Evolutionary conservation across 768 basidiomycete species (phyloP).

Genomic region (Roridomyces roridus): DNA sequence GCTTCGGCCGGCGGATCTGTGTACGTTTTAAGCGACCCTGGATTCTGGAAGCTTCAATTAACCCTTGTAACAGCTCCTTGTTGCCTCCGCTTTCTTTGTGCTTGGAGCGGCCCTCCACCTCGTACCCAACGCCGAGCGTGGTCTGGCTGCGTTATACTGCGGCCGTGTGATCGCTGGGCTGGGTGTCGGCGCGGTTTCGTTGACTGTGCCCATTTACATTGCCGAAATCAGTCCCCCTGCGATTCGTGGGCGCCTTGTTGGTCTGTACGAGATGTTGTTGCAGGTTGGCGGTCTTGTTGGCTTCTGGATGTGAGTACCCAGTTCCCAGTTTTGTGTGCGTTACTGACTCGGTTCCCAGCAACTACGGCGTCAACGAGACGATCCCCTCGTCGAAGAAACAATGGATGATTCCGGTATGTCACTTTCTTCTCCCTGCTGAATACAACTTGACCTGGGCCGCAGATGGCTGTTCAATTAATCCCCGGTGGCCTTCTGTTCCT

Average conservation of each 20-base stretch:
- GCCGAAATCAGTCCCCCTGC: constrained; percentile 33
- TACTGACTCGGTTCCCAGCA: background rate
- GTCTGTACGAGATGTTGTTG: constrained; percentile 38
- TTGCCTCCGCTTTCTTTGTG: constrained; percentile 1
- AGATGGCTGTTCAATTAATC: constrained; percentile 11
- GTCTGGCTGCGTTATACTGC: constrained; percentile 2
- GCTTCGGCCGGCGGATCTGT: background rate
- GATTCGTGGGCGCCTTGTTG: constrained; percentile 39
- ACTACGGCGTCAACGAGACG: constrained; percentile 11
- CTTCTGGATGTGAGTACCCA: constrained; percentile 25
- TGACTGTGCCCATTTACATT: constrained; percentile 18
- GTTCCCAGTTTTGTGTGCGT: background rate
- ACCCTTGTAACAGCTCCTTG: no score
- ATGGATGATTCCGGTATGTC: constrained; percentile 7
- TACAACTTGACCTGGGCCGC: background rate
- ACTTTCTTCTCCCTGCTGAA: background rate
- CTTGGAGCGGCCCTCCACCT: constrained; percentile 5
- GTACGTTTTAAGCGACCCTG: no score
- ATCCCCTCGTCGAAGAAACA: constrained; percentile 10
- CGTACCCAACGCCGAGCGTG: background rate
- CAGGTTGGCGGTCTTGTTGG: constrained; percentile 40
- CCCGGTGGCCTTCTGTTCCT: constrained; percentile 2
- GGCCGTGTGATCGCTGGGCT: constrained; percentile 14
- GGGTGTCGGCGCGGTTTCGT: constrained; percentile 12
- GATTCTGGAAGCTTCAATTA: no score